These are phyloP conservation scores for Pichia sp. DNA, from an alignment of 1,139 yeast genomes.

Conservation along the genomic window DNA sequence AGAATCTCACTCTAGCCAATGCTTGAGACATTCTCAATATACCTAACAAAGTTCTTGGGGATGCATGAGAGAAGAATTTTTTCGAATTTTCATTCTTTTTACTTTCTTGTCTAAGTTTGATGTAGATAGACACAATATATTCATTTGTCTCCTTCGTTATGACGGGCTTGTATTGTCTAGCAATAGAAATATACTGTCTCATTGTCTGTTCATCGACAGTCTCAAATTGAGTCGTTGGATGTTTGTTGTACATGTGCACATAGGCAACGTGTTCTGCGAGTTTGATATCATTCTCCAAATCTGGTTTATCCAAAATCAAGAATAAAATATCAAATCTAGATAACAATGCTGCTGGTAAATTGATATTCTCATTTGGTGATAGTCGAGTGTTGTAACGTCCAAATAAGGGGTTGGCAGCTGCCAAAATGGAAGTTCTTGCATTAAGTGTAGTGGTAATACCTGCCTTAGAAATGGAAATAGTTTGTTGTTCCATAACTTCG, in stretches of 20 bases:
- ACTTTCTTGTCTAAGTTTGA: slow-evolving; percentile 87
- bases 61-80: slow-evolving; percentile 80
- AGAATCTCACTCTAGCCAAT: slow-evolving; percentile 81
- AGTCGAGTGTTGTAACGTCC: slow-evolving; percentile 90
- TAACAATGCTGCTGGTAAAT: slow-evolving; percentile 91
- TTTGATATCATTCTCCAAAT: slow-evolving; percentile 71
- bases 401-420: slow-evolving; percentile 96
- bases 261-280: slow-evolving; percentile 91
- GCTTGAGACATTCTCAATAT: slow-evolving; percentile 93
- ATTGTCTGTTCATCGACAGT: slow-evolving; percentile 77
- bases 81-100: slow-evolving; percentile 71
- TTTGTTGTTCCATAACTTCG: slow-evolving; percentile 99
- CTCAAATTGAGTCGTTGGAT: slow-evolving; percentile 63
- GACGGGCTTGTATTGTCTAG: slow-evolving; percentile 79
- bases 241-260: slow-evolving; percentile 89
- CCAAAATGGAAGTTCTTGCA: slow-evolving; percentile 91
- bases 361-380: slow-evolving; percentile 92
- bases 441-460: slow-evolving; percentile 96
- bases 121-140: slow-evolving; percentile 80
- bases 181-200: slow-evolving; percentile 82
- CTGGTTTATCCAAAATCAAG: slow-evolving; percentile 79
- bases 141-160: slow-evolving; percentile 86
- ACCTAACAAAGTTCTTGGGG: slow-evolving; percentile 92
- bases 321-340: slow-evolving; percentile 93
- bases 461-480: slow-evolving; percentile 94